Conservation (phyloP, 2,329 filamentous ascomycete genomes). For the Cladosporium sp. region DNA sequence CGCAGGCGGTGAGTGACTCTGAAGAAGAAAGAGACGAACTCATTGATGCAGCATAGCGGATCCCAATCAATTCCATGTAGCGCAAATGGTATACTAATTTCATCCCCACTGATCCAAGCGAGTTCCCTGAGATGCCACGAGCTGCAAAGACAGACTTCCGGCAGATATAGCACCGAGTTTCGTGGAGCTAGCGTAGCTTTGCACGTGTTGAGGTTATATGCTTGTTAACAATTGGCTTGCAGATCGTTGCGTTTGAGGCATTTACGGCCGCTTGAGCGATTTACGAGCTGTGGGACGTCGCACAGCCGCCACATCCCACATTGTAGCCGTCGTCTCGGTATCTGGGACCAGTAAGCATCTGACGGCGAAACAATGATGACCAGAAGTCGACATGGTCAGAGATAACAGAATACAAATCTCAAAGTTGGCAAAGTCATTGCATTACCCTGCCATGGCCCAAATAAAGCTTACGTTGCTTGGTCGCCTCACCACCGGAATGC, state of each 20-base stretch:
- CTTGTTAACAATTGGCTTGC: background rate
- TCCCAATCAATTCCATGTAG: too few relatives aligned
- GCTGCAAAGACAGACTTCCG: background rate
- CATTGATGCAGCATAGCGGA: background rate
- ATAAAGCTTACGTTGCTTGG: background rate
- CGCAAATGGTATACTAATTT: too few relatives aligned
- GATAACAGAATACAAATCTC: background rate
- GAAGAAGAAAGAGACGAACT: background rate
- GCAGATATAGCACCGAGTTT: background rate
- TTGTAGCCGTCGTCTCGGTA: background rate
- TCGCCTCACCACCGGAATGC: background rate
- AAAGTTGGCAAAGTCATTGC: background rate
- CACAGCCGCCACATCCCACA: constrained; percentile 4
- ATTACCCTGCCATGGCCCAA: background rate
- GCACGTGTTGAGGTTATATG: background rate
- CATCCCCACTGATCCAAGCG: too few relatives aligned
- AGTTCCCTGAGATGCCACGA: background rate
- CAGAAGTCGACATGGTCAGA: background rate
- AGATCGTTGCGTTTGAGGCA: background rate
- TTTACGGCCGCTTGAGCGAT: constrained; percentile 2
- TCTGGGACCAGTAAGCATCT: background rate
- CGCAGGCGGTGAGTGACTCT: background rate
- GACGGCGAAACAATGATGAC: background rate
- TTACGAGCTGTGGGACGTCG: background rate
- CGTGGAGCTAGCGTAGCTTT: background rate